Base-by-base conservation (phyloP, 2,329 filamentous ascomycete genomes). In the Thelonectria rubi region DNA sequence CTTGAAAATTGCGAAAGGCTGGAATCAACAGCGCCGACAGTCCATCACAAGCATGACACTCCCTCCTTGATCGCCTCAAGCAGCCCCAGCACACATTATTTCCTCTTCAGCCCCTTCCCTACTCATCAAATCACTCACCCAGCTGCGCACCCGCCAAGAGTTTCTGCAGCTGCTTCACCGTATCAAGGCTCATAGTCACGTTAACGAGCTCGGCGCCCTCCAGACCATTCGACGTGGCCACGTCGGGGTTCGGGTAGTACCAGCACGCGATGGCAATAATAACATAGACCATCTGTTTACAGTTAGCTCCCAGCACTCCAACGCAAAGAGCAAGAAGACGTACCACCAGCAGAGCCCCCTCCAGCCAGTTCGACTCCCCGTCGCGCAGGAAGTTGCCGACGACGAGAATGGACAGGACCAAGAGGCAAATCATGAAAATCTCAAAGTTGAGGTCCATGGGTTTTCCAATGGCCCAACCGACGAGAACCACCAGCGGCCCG, bases 361-460 rank as follows among this genome's bases (percentile, higher is more conserved):
- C 91, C 1, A 93, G 82, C 72, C 91, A 93, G 72, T 93, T 93
- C 26, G 86, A 90, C 76, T 91, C 90, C 49, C 88, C 86, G 68
- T 93, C 91, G 20, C 90, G 82, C 43, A 93, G 78, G 76, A 93
- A 93, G 63, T 90, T 91, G 2, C 91, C 89, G 48, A 92, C 88
- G 0, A 91, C 89, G 14, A 93, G 77, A 59, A 93, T 91, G 2
- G 89, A 87, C 32, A 93, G 79, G n/a, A 93, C 88, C 1, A 93
- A 78, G 6, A 91, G 79, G 15, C 88, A 84, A n/a, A 91, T 83
- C 79, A 91, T 90, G 78, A 93, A 93, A 15, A 91, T 85, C 68
- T 92, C 88, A 71, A 93, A 93, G 69, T 91, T 88, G 55, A 93
- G 79, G 62, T 88, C 86, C 85, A 93, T 88, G 1, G 82, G 72